Evolutionary conservation across 2,329 filamentous ascomycete species (phyloP), one percentile per base, ranked within the genome.

Genomic region (Fusarium oligoseptatum): DNA sequence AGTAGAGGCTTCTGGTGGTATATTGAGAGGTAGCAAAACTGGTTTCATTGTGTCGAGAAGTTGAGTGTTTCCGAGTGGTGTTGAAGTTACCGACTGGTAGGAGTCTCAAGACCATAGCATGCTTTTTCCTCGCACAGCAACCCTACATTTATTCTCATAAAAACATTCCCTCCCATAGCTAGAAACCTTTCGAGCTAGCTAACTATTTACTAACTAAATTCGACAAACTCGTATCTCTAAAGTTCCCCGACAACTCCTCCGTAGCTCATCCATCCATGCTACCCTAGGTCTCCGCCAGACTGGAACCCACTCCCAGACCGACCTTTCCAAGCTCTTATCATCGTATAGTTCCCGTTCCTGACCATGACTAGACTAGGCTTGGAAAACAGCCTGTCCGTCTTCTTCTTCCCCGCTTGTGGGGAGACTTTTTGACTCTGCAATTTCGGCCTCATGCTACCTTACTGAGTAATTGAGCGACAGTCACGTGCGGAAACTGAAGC

Each of bases 401-500:
- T 50, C 39, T 17, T 14, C 34, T 52, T 60, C 58, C 32, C 55
- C 24, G 50, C 56, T 34, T 55, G 39, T 32, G 29, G 37, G 34
- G 65, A 65, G 39, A 45, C 22, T 48, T 68, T 68, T 22, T 32
- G 27, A 22, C 64, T 63, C 37, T 50, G 52, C 15, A 65, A 65
- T 65, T 48, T 69, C 60, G 60, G 70, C 60, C 60, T 69, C 65
- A 55, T 43, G 55, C 45, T 70, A 58, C 72, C 32, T 27, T 27
- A 55, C 37, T 39, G 12, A 64, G 66, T 72, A 60, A 74, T 70
- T 75, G 68, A 75, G 68, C 60, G 45, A 64, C 65, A 43, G 39
- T 74, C 72, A 72, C 68, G 65, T 72, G 72, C 36, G 27, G 11
- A 12, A 3, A 15, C 9, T 37, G 58, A 75, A 60, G 58, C 68